Percentiles rank a stretch among this genome's conserved stretches.
These are phyloP conservation scores for Begonia peltatifolia DNA, from an alignment of 306 rosid species.

Conservation along the genomic window DNA sequence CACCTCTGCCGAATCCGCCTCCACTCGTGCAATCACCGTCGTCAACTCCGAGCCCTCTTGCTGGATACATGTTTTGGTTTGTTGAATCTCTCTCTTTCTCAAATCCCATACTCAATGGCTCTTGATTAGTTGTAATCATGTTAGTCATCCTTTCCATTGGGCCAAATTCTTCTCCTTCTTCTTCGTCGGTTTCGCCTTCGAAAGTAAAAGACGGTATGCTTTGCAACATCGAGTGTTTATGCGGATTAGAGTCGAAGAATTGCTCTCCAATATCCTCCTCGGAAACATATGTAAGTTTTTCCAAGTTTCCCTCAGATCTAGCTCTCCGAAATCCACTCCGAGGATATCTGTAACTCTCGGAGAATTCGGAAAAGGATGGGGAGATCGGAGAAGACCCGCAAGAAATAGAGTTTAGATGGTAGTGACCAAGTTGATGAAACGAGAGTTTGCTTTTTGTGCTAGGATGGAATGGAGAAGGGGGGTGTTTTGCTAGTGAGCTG, in stretches of 20 bases:
- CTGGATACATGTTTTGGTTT: constrained; percentile 31
- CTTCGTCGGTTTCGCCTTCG: constrained; percentile 20
- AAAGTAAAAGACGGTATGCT: constrained; percentile 47
- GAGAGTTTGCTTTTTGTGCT: constrained; percentile 19
- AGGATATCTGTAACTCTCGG: constrained; percentile 16
- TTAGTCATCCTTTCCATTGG: constrained; percentile 6
- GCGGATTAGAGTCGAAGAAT: constrained; percentile 8
- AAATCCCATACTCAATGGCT: constrained; percentile 19
- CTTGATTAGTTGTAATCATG: constrained; percentile 5
- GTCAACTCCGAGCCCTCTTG: constrained; percentile 45
- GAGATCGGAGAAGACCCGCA: constrained; percentile 64
- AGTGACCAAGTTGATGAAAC: constrained; percentile 22
- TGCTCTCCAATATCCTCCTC: constrained; percentile 24
- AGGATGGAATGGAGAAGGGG: constrained; percentile 15
- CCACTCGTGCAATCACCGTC: constrained; percentile 23
- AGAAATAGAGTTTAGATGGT: constrained; percentile 20
- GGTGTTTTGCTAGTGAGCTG: constrained; percentile 20
- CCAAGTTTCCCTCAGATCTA: constrained; percentile 76
- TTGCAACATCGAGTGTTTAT: constrained; percentile 22
- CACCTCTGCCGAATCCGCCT: constrained; percentile 20
- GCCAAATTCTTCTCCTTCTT: constrained; percentile 24
- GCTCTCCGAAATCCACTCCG: constrained; percentile 53
- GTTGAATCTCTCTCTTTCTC: constrained; percentile 12
- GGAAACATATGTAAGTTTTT: constrained; percentile 30
- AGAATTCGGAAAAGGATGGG: constrained; percentile 28